Evolutionary conservation across 352 stramenopile species (phyloP), one percentile per base, ranked within the genome.

Genomic region (Pythium grandisporangium): DNA sequence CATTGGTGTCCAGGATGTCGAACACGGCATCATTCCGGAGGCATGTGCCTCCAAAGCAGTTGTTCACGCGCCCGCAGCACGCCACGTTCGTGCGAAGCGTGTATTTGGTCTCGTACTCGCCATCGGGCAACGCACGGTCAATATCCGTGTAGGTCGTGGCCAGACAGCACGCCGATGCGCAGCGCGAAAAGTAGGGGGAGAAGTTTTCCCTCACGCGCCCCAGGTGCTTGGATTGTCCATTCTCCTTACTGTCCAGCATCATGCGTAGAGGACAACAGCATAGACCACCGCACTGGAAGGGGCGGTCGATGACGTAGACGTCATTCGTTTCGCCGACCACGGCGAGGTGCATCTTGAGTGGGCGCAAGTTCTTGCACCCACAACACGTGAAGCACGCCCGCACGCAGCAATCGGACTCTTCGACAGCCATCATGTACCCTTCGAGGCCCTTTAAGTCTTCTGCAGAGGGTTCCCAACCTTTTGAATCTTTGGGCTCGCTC

Each of bases 11-110:
- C n/a, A 84, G 42, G 6, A 85, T 62, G 37, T 85, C 70, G 48
- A 74, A 82, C 42, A 84, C 67, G 1, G 68, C 63, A 40, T 85
- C 72, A 41, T 80, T 75, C 42, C 69, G 61, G 51, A 48, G 71
- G 48, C 70, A 84, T 22, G 70, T 81, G 11, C 53, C 65, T n/a
- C 70, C 70, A 37, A 67, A 85, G 35, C 70, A 84, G 41, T 82
- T 86, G 63, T 84, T 78, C 19, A 75, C 61, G 17, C 67, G 67
- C n/a, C 67, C 68, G 30, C 70, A 79, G 53, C 72, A 85, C 16
- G 48, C 47, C 20, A 69, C 13, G 32, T 80, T 82, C 26, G 59
- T 63, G 49, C 67, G 63, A 43, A 85, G 30, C 24, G 54, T 55
- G 51, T 78, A 84, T 29, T 51, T 51, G 33, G 58, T 79, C 48